Evolutionary conservation across 306 rosid species (phyloP).

Genomic region (Sphenostylis stenocarpa): DNA sequence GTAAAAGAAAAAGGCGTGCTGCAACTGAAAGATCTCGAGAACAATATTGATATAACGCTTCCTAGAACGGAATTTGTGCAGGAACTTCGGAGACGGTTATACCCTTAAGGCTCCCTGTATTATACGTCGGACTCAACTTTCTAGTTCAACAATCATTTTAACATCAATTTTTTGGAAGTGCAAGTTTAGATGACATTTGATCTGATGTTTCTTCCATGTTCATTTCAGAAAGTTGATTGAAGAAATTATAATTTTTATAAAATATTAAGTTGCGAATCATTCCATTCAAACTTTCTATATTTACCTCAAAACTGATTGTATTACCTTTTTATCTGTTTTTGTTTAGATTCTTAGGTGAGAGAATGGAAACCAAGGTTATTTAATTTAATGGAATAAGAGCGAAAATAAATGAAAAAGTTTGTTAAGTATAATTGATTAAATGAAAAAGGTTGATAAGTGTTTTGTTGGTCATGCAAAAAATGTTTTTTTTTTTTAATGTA

Average conservation of each 20-base stretch:
- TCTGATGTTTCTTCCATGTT: background rate
- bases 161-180: background rate
- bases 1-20: constrained; percentile 62
- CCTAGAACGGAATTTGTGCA: constrained; percentile 56
- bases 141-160: background rate
- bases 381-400: too few species aligned
- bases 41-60: constrained; percentile 41
- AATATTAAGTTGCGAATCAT: background rate
- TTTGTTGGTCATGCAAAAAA: too few species aligned
- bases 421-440: too few species aligned
- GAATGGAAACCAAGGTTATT: too few species aligned
- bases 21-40: constrained; percentile 54
- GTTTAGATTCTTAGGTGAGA: too few species aligned
- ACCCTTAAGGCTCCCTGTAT: constrained; percentile 12
- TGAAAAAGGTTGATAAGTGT: too few species aligned
- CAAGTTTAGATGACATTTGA: background rate
- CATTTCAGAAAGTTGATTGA: background rate
- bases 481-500: too few species aligned
- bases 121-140: background rate
- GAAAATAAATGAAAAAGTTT: too few species aligned
- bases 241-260: background rate
- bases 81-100: constrained; percentile 58
- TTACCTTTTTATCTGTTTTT: too few species aligned
- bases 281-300: background rate
- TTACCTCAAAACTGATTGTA: too few species aligned